These are phyloP conservation scores for Boletus mariae DNA, from an alignment of 1,284 basidiomycete species.

Conservation along the genomic window DNA sequence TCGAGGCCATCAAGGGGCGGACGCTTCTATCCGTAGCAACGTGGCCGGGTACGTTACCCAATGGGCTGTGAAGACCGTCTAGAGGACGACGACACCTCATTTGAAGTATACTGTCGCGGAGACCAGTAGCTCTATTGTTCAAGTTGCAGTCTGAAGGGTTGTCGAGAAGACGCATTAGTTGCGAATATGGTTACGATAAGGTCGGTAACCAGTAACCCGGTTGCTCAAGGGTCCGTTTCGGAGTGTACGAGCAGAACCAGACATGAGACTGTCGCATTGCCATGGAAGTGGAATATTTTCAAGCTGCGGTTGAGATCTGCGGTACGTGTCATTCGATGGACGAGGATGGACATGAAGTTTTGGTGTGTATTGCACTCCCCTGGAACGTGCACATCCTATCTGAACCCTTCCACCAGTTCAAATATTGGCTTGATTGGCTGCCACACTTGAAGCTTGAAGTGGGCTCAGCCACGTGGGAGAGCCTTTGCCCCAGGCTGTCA, in stretches of 20 bases:
- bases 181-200: no score
- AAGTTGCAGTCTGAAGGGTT: neutral
- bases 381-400: neutral
- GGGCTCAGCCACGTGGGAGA: neutral
- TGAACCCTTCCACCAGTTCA: neutral
- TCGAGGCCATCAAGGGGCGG: slow-evolving; percentile 15
- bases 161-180: neutral
- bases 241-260: neutral
- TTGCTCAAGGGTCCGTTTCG: neutral
- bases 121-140: neutral
- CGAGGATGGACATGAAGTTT: neutral
- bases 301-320: neutral
- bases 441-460: slow-evolving; percentile 7
- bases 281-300: neutral
- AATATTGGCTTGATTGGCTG: slow-evolving; percentile 15
- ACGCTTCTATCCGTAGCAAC: neutral
- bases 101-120: no score
- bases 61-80: neutral
- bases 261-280: neutral
- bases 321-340: no score
- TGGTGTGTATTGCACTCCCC: neutral
- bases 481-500: no score
- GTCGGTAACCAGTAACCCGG: neutral
- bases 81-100: neutral
- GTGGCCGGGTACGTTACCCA: neutral